phyloP scores from a whole-genome alignment of 331 rosid genomes.

The Acacia pycnantha region DNA sequence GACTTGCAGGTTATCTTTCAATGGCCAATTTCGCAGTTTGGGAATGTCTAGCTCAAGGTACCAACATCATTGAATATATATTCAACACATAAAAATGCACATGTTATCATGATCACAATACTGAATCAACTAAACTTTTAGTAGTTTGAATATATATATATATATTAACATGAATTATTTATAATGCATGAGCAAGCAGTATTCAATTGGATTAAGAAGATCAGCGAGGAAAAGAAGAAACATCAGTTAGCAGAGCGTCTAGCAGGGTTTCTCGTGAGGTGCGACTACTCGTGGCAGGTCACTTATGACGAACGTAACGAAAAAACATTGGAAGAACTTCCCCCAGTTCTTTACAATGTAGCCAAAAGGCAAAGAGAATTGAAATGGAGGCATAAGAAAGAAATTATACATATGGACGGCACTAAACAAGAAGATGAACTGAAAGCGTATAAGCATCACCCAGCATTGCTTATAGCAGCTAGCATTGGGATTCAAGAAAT shows the following conservation, averaged over 20 bases:
- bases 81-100: too few relatives aligned
- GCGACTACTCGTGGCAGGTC: conserved; percentile 24
- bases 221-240: conserved; percentile 15
- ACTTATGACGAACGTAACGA: neutral
- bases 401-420: too few relatives aligned
- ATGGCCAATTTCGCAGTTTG: too few relatives aligned
- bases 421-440: neutral
- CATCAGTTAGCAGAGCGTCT: conserved; percentile 14
- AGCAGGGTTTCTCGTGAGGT: neutral
- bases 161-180: neutral
- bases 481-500: conserved; percentile 31
- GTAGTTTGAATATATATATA: too few relatives aligned
- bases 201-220: neutral
- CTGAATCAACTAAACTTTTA: too few relatives aligned
- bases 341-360: neutral
- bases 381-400: neutral
- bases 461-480: conserved; percentile 10
- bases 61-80: too few relatives aligned
- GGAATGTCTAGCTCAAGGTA: too few relatives aligned
- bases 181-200: neutral
- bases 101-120: too few relatives aligned
- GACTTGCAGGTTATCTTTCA: too few relatives aligned
- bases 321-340: neutral
- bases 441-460: too few relatives aligned
- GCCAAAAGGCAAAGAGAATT: neutral